Base-by-base conservation (phyloP, 345 rosid genomes). In the Eucalyptus pumila region DNA sequence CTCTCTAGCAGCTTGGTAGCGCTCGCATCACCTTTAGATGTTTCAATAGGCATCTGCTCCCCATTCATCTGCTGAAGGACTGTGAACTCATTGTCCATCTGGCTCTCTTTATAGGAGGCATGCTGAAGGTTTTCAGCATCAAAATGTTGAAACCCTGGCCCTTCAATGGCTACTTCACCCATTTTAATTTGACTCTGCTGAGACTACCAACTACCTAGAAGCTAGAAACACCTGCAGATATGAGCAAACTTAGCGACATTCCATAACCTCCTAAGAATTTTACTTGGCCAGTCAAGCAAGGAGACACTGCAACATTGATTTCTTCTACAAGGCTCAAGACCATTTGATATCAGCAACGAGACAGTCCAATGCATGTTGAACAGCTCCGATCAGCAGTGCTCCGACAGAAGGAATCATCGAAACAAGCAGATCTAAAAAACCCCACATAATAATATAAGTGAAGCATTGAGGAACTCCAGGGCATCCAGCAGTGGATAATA, bases 331-430 rank as follows among this genome's bases (percentile, higher is more conserved):
- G 89, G 96, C 94, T 88, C 93, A 93, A 93, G 89, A 93, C 87
- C 95, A 94, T 92, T 91, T 76, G 94, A 91, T 93, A 94, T 93
- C 95, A 89, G 95, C 96, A 96, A 91, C 93, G 91, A 93, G 90
- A 95, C 50, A 93, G 92, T 90, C 95, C 95, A 94, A 72, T 76
- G 88, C 90, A 92, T 88, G 86, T 90, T 89, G 94, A 94, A 94
- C 91, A 92, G 93, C 98, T 94, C 95, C 96, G 90, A 86, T 90
- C 93, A 96, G 94, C 96, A 92, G 87, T 87, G 92, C 97, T 92
- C 94, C 96, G 91, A 94, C 89, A 91, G 94, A 91, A 90, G 93
- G 91, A 89, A 91, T 91, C 95, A 96, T 92, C 94, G 92, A 93
- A 95, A 93, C 89, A 94, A 93, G 92, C 62, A 94, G 89, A 92